A percentile compares a stretch with the other conserved stretches of the same genome.
These are phyloP conservation scores for Pseudogymnoascus sp. DNA, from an alignment of 2,329 filamentous ascomycete species.

Conservation along the genomic window DNA sequence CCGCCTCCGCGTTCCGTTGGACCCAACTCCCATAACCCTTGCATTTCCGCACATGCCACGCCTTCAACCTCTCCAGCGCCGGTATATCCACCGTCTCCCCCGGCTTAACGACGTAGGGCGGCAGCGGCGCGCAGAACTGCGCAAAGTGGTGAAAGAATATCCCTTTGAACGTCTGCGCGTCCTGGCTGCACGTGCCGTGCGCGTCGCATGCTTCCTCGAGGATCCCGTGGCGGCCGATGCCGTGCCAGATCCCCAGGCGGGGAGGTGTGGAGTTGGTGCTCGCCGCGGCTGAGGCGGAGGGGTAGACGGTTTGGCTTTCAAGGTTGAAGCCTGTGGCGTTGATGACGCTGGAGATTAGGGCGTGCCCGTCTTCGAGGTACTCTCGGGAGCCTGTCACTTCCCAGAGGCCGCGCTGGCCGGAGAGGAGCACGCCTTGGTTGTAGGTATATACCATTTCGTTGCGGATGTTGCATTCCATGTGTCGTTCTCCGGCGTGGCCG, in stretches of 20 bases:
- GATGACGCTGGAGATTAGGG: slow-evolving; percentile 66
- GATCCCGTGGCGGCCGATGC: slow-evolving; percentile 72
- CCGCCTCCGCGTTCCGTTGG: slow-evolving; percentile 61
- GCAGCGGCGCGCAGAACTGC: slow-evolving; percentile 64
- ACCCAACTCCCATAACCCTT: slow-evolving; percentile 65
- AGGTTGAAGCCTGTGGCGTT: slow-evolving; percentile 68
- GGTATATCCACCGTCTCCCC: slow-evolving; percentile 22
- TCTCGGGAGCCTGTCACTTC: slow-evolving; percentile 60
- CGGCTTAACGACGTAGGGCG: slow-evolving; percentile 22
- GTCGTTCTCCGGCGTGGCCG: slow-evolving; percentile 27
- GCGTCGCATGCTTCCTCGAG: slow-evolving; percentile 80
- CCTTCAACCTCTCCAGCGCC: slow-evolving; percentile 13
- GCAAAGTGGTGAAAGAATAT: slow-evolving; percentile 89
- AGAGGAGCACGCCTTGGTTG: slow-evolving; percentile 86
- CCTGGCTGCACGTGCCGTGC: slow-evolving; percentile 65
- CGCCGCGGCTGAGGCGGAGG: slow-evolving; percentile 27
- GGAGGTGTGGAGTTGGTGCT: not conserved
- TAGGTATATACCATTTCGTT: slow-evolving; percentile 93
- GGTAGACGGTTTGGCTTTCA: slow-evolving; percentile 27
- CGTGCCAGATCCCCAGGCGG: slow-evolving; percentile 47
- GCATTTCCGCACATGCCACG: slow-evolving; percentile 53
- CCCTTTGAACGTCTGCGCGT: slow-evolving; percentile 86
- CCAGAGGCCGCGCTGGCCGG: slow-evolving; percentile 73
- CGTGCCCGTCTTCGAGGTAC: slow-evolving; percentile 73
- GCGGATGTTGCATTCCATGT: slow-evolving; percentile 64